A percentile compares a stretch with the other conserved stretches of the same genome.
phyloP scores from a whole-genome alignment of 2,329 filamentous ascomycete species.

The Lachnellula hyalina region DNA sequence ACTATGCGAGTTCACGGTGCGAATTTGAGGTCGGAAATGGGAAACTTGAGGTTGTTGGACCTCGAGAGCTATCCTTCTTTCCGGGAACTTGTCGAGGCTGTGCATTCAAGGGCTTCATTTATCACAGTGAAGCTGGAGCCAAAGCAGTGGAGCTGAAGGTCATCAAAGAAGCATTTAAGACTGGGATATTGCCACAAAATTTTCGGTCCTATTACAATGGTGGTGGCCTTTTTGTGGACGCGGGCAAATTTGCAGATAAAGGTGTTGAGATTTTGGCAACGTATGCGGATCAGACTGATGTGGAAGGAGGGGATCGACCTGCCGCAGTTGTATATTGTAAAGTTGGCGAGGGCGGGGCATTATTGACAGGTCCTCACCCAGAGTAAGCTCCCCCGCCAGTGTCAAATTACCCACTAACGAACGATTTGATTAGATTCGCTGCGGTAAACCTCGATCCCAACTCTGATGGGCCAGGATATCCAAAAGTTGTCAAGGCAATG shows the following conservation, averaged over 20 bases:
- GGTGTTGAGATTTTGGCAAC: slow-evolving; percentile 78
- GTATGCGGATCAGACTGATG: slow-evolving; percentile 68
- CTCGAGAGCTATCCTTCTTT: slow-evolving; percentile 82
- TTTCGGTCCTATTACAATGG: slow-evolving; percentile 89
- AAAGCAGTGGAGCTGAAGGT: slow-evolving; percentile 65
- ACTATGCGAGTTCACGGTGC: slow-evolving; percentile 76
- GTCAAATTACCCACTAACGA: slow-evolving; percentile 13
- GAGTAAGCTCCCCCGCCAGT: slow-evolving; percentile 54
- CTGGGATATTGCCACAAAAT: slow-evolving; percentile 48
- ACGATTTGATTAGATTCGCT: slow-evolving; percentile 61
- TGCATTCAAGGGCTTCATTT: slow-evolving; percentile 85
- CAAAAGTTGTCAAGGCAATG: slow-evolving; percentile 62
- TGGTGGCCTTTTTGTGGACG: slow-evolving; percentile 86
- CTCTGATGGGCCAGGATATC: slow-evolving; percentile 63
- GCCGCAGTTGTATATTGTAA: slow-evolving; percentile 82
- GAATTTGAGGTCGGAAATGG: slow-evolving; percentile 88
- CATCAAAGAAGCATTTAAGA: slow-evolving; percentile 51
- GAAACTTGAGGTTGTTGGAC: slow-evolving; percentile 77
- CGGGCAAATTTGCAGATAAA: slow-evolving; percentile 51
- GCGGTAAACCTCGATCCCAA: slow-evolving; percentile 69
- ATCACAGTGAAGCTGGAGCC: slow-evolving; percentile 81
- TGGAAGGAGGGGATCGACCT: slow-evolving; percentile 70
- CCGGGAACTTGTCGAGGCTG: slow-evolving; percentile 80
- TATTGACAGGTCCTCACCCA: slow-evolving; percentile 86
- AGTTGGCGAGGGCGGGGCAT: slow-evolving; percentile 70